Base-by-base conservation (phyloP, 352 stramenopile species). In the Globisporangium abappressorium region DNA sequence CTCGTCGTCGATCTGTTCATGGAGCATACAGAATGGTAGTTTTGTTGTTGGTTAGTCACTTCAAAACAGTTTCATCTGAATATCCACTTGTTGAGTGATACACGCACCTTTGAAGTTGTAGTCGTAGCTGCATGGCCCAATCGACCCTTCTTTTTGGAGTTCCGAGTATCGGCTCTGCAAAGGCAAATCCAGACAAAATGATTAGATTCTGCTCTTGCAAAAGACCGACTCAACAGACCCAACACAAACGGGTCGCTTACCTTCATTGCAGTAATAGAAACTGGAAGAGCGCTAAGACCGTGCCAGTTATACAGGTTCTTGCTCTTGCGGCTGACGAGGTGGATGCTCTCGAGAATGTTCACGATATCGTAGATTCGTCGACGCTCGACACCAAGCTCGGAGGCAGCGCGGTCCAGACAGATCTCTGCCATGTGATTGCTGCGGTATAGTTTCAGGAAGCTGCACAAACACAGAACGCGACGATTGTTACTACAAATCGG, bases 361-460 rank as follows among this genome's bases (percentile, higher is more conserved):
- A 99, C 95, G 51, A 99, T 98, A 76, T 99, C 97, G 73, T 99
- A 99, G 61, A 99, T 99, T 20, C 97, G 81, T 47, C 97, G 83
- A 51, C 97, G 84, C 73, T 98, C 96, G 0, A 99, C 95, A 2
- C 89, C 87, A 1, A 95, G 72, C 64, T 93, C 79, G 0, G 75
- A 71, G 0, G 87, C 87, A 15, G 86, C 85, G 64, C 75, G 72
- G 47, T 94, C 85, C 1, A 95, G 66, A 68, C 84, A 94, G 61
- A 95, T 90, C 69, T 95, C 87, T 0, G 80, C 62, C 55, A 93
- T 84, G 57, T 84, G 68, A 65, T 90, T 76, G 36, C 80, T 80
- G 12, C 79, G 75, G 59, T 91, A 93, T 55, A 94, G 67, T 36
- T 90, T 89, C 11, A 95, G 58, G 70, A 95, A 95, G 57, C 87